Evolutionary conservation across 192 early-diverging fungal genomes (phyloP).

Genomic region (Coemansia asiatica): DNA sequence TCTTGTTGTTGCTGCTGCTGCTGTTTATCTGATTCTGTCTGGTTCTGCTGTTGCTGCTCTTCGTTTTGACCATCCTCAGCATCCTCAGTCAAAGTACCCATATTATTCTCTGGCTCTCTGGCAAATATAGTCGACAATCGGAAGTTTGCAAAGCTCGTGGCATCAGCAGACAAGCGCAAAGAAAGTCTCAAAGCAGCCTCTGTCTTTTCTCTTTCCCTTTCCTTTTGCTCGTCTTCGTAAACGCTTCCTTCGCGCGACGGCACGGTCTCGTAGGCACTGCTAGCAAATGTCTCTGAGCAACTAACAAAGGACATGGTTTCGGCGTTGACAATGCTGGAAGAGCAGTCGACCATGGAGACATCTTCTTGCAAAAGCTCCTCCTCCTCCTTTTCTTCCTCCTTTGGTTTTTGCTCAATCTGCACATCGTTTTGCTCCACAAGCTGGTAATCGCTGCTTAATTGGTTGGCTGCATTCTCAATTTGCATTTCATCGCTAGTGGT

Average conservation of each 20-base stretch:
- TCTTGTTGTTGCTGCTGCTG: too few species aligned
- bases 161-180: conserved; percentile 38
- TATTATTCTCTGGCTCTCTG: neutral
- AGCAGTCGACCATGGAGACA: conserved; percentile 7
- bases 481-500: neutral
- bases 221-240: neutral
- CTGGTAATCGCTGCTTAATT: neutral
- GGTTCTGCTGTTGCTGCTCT: neutral
- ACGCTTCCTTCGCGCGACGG: neutral
- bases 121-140: conserved; percentile 17
- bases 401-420: neutral
- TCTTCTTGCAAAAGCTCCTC: neutral
- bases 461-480: neutral
- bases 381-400: neutral
- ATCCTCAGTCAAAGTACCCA: neutral
- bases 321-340: neutral
- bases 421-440: neutral
- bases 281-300: conserved; percentile 4
- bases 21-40: neutral
- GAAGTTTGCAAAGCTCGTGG: conserved; percentile 25
- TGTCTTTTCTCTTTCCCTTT: neutral
- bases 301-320: conserved; percentile 5
- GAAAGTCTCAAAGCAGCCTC: conserved; percentile 29
- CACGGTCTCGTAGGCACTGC: conserved; percentile 7
- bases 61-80: neutral